Conservation (phyloP, 495 filamentous ascomycete species). For the Penicillium malachiteum region DNA sequence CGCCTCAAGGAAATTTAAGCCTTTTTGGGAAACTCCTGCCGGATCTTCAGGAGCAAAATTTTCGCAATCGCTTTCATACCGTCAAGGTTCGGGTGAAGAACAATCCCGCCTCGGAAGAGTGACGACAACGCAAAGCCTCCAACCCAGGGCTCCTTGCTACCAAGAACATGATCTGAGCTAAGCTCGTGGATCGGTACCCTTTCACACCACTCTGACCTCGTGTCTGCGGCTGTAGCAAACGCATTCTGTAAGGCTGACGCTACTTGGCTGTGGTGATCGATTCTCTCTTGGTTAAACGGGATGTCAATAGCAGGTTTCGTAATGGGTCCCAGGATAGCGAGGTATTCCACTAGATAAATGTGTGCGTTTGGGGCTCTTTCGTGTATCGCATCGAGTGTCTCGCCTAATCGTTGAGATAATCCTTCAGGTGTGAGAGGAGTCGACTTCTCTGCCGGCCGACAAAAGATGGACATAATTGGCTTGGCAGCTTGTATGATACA, state of each 20-base stretch:
- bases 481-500: background rate
- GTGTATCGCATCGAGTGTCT: constrained; percentile 39
- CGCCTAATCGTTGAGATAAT: constrained; percentile 29
- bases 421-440: constrained; percentile 16
- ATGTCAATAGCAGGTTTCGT: constrained; percentile 32
- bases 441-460: background rate
- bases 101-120: constrained; percentile 10
- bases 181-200: constrained; percentile 18
- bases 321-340: constrained; percentile 38
- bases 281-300: constrained; percentile 31
- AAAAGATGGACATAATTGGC: background rate
- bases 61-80: constrained; percentile 36
- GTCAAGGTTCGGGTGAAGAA: constrained; percentile 33
- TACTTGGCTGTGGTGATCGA: constrained; percentile 31
- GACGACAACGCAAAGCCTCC: constrained; percentile 26
- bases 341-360: constrained; percentile 45
- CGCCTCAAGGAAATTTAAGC: background rate
- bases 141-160: constrained; percentile 38
- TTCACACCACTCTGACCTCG: constrained; percentile 31
- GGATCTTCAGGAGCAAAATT: constrained; percentile 13
- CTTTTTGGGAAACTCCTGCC: background rate
- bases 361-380: constrained; percentile 31
- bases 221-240: constrained; percentile 25
- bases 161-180: constrained; percentile 36
- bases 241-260: constrained; percentile 28